Evolutionary conservation across 768 basidiomycete genomes (phyloP), one percentile per base, ranked within the genome.

Genomic region (Lentinula edodes): DNA sequence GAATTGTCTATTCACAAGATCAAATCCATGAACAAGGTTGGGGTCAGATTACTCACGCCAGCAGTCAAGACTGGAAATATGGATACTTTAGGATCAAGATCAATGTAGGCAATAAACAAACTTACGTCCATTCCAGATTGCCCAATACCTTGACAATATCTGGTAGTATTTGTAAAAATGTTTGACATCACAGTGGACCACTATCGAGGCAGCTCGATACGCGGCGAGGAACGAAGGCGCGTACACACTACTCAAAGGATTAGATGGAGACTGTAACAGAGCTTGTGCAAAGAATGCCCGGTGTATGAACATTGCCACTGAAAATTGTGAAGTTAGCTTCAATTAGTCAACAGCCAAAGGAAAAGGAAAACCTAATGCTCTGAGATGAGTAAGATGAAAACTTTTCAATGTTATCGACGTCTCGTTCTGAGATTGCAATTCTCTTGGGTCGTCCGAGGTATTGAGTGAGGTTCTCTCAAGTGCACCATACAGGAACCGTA

Each of bases 221-320:
- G 80, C 75, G 4, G 80, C 79, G 28, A 82, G 72, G 66, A 80
- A 78, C 8, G 80, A 81, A 5, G 81, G 77, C 0, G 80, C 80
- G 38, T 78, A 81, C 1, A 76, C 74, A 62, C 77, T 78, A 16
- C 74, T 71, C 7, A 81, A 73, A 12, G 80, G 80, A 58, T 80
- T 78, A 13, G 69, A 68, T 23, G 80, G 80, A 39, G 71, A 67
- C 38, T 80, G 77, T 10, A 76, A 69, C 57, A 82, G 67, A 0
- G 80, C 80, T 50, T 78, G 76, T 0, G 77, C 77, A 61, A 81
- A 81, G 68, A 75, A 81, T 15, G 73, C 75, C 50, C 80, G 74
- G 62, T 81, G 80, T 46, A 81, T 73, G 62, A 73, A 74, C 6
- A 81, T 59, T 74, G 81, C 77, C 41, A 76, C 80, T 81, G 54